Percentiles rank a stretch among this genome's conserved stretches.
Evolutionary conservation across 1,284 basidiomycete genomes (phyloP).

Genomic region (Mycosarcoma maydis): DNA sequence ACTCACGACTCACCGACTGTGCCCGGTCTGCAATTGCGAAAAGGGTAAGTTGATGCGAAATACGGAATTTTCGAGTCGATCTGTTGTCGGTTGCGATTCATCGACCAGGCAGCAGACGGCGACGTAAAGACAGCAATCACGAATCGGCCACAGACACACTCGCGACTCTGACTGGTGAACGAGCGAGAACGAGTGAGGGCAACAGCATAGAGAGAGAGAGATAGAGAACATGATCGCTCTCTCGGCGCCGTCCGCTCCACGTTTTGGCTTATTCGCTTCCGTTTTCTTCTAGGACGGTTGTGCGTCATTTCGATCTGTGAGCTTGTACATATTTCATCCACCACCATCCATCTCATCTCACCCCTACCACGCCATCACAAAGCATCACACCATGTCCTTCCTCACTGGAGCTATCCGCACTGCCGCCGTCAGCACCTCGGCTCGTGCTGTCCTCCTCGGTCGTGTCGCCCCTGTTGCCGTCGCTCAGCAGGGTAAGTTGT

Average conservation of each 20-base stretch:
- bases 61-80: conserved; percentile 27
- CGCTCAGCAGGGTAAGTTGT: conserved; percentile 46
- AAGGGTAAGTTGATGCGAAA: not conserved
- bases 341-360: conserved; percentile 1
- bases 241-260: conserved; percentile 9
- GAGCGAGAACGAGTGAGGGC: not conserved
- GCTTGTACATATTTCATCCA: conserved; percentile 6
- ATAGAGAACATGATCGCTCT: conserved; percentile 3
- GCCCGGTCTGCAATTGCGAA: conserved; percentile 9
- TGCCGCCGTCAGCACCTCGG: conserved; percentile 56
- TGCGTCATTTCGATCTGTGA: not conserved
- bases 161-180: too few species aligned
- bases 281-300: conserved; percentile 14
- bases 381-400: conserved; percentile 50
- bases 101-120: conserved; percentile 22
- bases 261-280: conserved; percentile 1
- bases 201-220: not conserved
- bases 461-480: conserved; percentile 40
- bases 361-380: not conserved
- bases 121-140: conserved; percentile 9
- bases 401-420: conserved; percentile 59
- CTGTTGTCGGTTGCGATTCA: conserved; percentile 17
- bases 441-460: conserved; percentile 46
- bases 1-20: too few species aligned
- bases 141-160: too few species aligned